phyloP scores from a whole-genome alignment of 2,329 filamentous ascomycete species.

The Botrytis medusae region DNA sequence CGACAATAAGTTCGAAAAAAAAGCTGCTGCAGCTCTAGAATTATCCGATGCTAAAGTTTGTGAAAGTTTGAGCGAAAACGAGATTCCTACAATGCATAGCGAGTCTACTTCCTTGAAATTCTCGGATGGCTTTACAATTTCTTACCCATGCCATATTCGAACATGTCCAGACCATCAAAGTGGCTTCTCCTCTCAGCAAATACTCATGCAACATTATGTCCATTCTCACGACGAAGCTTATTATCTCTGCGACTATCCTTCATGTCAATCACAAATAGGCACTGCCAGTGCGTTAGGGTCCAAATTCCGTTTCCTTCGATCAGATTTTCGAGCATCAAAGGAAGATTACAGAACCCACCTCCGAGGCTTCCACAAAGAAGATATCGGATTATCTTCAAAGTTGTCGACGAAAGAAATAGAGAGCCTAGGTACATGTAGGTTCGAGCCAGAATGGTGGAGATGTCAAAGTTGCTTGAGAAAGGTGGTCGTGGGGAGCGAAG shows the following conservation, averaged over 20 bases:
- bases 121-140: not conserved
- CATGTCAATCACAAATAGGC: slow-evolving; percentile 7
- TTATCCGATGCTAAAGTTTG: not conserved
- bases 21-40: not conserved
- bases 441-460: slow-evolving; percentile 9
- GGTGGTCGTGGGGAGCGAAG: not conserved
- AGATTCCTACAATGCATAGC: not conserved
- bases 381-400: not conserved
- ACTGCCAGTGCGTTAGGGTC: not conserved
- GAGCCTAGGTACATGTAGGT: not conserved
- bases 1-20: not conserved
- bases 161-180: slow-evolving; percentile 8
- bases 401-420: not conserved
- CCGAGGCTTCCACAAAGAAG: not conserved
- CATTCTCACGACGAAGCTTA: not conserved
- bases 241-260: slow-evolving; percentile 7
- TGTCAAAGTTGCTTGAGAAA: not conserved
- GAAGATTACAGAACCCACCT: not conserved
- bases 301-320: not conserved
- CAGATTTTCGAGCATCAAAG: not conserved
- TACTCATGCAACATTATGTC: not conserved
- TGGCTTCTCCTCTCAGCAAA: not conserved
- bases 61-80: not conserved
- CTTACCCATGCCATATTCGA: slow-evolving; percentile 5
- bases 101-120: not conserved